Evolutionary conservation across 2,329 filamentous ascomycete species (phyloP).

Genomic region (Chaetomium globosum): DNA sequence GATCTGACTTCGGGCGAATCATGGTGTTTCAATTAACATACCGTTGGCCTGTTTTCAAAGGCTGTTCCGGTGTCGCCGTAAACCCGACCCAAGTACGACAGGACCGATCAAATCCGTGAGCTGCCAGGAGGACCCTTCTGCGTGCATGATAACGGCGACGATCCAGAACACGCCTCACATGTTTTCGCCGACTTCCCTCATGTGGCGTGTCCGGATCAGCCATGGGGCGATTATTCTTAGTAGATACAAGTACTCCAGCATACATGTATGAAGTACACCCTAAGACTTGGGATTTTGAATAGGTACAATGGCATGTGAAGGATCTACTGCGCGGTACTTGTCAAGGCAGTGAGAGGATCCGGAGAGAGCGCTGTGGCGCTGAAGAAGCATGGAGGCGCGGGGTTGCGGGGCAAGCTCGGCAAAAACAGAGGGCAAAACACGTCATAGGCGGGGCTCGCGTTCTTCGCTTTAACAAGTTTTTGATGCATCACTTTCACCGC

Average conservation of each 20-base stretch:
- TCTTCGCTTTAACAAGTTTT: background rate
- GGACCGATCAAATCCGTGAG: background rate
- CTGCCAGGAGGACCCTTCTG: slow-evolving; percentile 1
- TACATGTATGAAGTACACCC: background rate
- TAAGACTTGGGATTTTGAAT: background rate
- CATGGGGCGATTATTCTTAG: background rate
- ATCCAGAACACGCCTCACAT: background rate
- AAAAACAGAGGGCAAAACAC: slow-evolving; percentile 3
- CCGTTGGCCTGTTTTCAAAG: background rate
- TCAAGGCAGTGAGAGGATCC: background rate
- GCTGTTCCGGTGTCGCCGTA: background rate
- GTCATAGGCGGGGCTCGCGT: slow-evolving; percentile 1
- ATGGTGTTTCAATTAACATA: background rate
- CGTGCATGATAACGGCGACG: background rate
- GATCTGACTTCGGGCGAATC: background rate
- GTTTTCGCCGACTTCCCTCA: background rate
- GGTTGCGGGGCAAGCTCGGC: slow-evolving; percentile 16
- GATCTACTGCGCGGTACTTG: background rate
- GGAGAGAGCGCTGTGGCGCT: background rate
- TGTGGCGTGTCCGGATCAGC: background rate
- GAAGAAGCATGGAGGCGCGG: background rate
- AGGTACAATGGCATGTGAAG: background rate
- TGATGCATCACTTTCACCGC: background rate
- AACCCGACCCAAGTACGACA: background rate
- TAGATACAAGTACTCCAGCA: too few relatives aligned